phyloP scores from a whole-genome alignment of 352 stramenopile genomes.

The Phytophthora sp. region DNA sequence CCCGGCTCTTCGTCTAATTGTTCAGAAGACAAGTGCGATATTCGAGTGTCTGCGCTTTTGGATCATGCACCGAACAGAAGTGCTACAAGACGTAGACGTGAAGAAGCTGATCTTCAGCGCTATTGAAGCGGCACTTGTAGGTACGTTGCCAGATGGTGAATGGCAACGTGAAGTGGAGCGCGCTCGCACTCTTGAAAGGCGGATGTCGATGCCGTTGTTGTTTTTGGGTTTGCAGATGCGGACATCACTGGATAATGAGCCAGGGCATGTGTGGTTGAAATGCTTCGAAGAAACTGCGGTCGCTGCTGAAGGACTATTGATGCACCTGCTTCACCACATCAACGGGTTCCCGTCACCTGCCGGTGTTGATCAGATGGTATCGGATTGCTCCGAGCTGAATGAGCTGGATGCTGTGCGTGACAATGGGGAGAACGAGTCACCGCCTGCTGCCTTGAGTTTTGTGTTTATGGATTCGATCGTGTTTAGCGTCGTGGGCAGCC shows the following conservation, averaged over 20 bases:
- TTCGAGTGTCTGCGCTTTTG: constrained; percentile 89
- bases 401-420: constrained; percentile 45
- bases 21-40: constrained; percentile 85
- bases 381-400: constrained; percentile 74
- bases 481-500: constrained; percentile 81
- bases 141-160: constrained; percentile 76
- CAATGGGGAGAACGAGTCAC: constrained; percentile 37
- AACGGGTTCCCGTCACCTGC: constrained; percentile 86
- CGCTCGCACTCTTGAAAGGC: constrained; percentile 59
- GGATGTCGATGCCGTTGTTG: constrained; percentile 84
- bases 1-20: constrained; percentile 71
- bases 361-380: constrained; percentile 86
- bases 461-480: constrained; percentile 91
- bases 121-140: constrained; percentile 86
- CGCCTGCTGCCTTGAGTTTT: constrained; percentile 70
- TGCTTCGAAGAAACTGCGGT: constrained; percentile 88
- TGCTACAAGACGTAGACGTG: constrained; percentile 79
- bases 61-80: constrained; percentile 79
- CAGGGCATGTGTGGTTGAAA: constrained; percentile 74
- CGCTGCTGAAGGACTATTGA: constrained; percentile 78
- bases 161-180: constrained; percentile 85
- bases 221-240: constrained; percentile 89
- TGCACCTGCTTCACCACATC: constrained; percentile 88
- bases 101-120: constrained; percentile 87
- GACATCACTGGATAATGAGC: constrained; percentile 75